Evolutionary conservation across 2,329 filamentous ascomycete species (phyloP).

Genomic region (Trichoderma cornu-damae): DNA sequence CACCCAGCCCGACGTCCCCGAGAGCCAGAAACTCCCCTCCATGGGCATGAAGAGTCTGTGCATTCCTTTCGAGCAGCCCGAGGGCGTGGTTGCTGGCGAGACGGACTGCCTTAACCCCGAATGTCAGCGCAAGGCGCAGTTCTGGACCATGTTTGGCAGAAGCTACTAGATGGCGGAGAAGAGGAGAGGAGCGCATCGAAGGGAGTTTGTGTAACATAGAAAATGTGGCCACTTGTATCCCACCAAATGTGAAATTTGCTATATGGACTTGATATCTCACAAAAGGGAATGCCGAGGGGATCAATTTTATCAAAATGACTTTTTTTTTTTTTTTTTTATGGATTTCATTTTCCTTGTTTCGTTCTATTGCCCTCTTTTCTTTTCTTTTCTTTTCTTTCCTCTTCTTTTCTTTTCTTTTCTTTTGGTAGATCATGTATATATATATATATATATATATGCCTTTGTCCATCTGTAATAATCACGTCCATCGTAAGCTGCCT

Average conservation of each 20-base stretch:
- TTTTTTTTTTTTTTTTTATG: background rate
- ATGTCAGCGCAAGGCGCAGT: slow-evolving; percentile 69
- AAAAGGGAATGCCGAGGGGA: slow-evolving; percentile 8
- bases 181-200: background rate
- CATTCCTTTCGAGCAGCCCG: slow-evolving; percentile 78
- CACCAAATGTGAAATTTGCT: slow-evolving; percentile 6
- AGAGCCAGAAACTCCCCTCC: slow-evolving; percentile 49
- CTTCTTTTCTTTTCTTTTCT: background rate
- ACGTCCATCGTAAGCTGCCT: background rate
- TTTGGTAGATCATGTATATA: background rate
- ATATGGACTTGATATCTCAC: slow-evolving; percentile 4
- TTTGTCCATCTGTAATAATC: too few relatives aligned
- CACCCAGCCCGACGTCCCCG: slow-evolving; percentile 49
- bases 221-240: background rate
- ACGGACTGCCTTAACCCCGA: slow-evolving; percentile 91
- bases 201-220: slow-evolving; percentile 8
- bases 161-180: slow-evolving; percentile 44
- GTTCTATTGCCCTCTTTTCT: too few relatives aligned
- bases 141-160: slow-evolving; percentile 90
- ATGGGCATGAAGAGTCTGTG: slow-evolving; percentile 67
- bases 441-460: too few relatives aligned
- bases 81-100: slow-evolving; percentile 69
- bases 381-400: too few relatives aligned
- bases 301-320: slow-evolving; percentile 13
- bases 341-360: too few relatives aligned